A percentile compares a stretch with the other conserved stretches of the same genome.
Evolutionary conservation across 805 yeast species (phyloP).

Genomic region (Teunomyces lycoperdinae): DNA sequence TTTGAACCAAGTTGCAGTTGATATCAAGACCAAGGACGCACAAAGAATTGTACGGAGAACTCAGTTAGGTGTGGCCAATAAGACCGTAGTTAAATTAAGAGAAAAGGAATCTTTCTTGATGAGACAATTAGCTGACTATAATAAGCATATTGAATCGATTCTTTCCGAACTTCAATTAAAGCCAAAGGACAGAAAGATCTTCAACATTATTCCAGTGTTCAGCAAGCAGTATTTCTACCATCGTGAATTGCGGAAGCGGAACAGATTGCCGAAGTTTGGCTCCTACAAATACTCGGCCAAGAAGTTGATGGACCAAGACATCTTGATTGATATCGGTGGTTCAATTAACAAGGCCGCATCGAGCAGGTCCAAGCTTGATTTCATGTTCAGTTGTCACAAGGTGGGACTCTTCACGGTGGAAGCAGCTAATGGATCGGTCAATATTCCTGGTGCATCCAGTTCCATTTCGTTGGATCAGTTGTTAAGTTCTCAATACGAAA

Average conservation of each 20-base stretch:
- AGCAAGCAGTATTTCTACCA: constrained; percentile 76
- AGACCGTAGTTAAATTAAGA: constrained; percentile 41
- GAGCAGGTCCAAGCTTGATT: constrained; percentile 63
- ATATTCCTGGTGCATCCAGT: constrained; percentile 56
- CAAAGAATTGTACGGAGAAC: constrained; percentile 41
- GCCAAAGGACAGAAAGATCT: constrained; percentile 45
- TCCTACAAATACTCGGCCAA: constrained; percentile 74
- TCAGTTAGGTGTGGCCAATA: constrained; percentile 40
- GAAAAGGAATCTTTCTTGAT: constrained; percentile 46
- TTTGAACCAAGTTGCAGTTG: constrained; percentile 79
- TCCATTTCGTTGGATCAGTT: constrained; percentile 68
- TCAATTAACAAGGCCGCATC: constrained; percentile 34
- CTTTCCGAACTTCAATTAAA: constrained; percentile 43
- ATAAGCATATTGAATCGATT: constrained; percentile 44
- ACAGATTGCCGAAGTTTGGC: constrained; percentile 72
- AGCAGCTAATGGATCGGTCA: constrained; percentile 69
- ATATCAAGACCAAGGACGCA: constrained; percentile 54
- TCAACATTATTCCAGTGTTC: constrained; percentile 52
- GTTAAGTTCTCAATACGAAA: constrained; percentile 71
- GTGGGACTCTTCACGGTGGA: constrained; percentile 74
- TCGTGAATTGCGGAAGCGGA: constrained; percentile 62
- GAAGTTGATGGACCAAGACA: constrained; percentile 69
- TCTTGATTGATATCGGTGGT: constrained; percentile 60
- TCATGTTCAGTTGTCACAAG: constrained; percentile 73
- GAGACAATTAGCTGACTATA: constrained; percentile 45